Base-by-base conservation (phyloP, 1,284 basidiomycete species). In the Malassezia arunalokei region DNA sequence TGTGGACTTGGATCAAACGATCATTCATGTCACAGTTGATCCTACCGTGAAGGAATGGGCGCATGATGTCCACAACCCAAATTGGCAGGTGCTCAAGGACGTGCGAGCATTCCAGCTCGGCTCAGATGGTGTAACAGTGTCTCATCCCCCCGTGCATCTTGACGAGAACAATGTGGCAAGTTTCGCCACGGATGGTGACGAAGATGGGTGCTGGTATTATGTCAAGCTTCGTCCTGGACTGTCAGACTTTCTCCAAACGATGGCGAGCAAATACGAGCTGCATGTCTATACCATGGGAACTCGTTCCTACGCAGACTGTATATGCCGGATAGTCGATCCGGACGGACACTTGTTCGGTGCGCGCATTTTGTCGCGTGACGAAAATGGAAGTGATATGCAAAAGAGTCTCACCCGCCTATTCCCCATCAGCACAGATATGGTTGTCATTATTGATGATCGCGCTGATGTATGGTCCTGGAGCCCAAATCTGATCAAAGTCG, bases 201-300 rank as follows among this genome's bases (percentile, higher is more conserved):
- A 53, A 29, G 31, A 49, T 39, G 86, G 86, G 0, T 88, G 87
- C 65, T 86, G 87, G 80, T 96, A 96, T 76, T 98, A 92, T 75
- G 88, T 96, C 74, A 98, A 98, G 74, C 55, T 52, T 61, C 91
- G 92, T 60, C 92, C 92, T 0, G 88, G 89, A n/a, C 80, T 90
- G 74, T 75, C 79, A 42, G 77, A 81, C 40, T 95, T 98, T 71
- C 78, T 98, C 46, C 74, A 78, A 55, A 76, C 79, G 41, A 79
- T 87, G 60, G 80, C 85, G 40, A 75, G 79, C 51, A 83, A 85
- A 66, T 98, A 94, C 75, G 89, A 98, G 76, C 87, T 98, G 86
- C 92, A 98, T 74, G 90, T 98, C 45, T 98, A 98, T 76, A 98
- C 92, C 27, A 98, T 98, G 90, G 92, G 92, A 49, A 96, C 92